Base-by-base conservation (phyloP, 2,329 filamentous ascomycete genomes). In the Helicocarpus griseus region DNA sequence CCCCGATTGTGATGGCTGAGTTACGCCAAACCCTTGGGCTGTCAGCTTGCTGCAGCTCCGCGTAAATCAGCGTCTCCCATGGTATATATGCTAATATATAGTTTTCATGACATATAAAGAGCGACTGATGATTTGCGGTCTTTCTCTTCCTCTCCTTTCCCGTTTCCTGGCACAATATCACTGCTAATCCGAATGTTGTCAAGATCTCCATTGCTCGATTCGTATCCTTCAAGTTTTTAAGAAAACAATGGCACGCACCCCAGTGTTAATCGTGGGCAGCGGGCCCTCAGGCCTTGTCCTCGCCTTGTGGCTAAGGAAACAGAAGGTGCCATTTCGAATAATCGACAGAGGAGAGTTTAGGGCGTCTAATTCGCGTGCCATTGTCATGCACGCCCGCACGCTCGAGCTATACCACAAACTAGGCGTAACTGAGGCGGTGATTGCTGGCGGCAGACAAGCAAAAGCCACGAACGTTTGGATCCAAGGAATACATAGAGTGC, bases 321-420 rank as follows among this genome's bases (percentile, higher is more conserved):
- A 72, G 58, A 69, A 70, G 21, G 69, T 77, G 55, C 70, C 66
- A 1, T 67, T 74, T 4, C 67, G 73, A 45, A 76, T 80, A 40
- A 61, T 79, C 40, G 74, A 76, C 57, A 70, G 72, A 53, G 61
- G 66, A 53, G 64, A 63, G 2, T 64, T 62, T 0, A 70, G 68
- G 41, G 59, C 63, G 40, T 58, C 58, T 31, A 59, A 63, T 65
- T 54, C 75, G 65, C 55, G 67, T 21, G 63, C 66, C 7, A 60
- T 79, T 1, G 66, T 70, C 8, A 60, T 79, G 4, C 77, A 79
- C 51, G 65, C 74, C 11, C 72, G 77, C 7, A 75, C 71, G 1
- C 58, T 77, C 7, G 77, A 80, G 57, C 64, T 78, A 22, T 69
- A 78, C 47, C 69, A 69, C 44, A 75, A 76, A 36, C 69, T 78